Evolutionary conservation across 2,329 filamentous ascomycete species (phyloP), one percentile per base, ranked within the genome.

Genomic region (Botrytis medusae): DNA sequence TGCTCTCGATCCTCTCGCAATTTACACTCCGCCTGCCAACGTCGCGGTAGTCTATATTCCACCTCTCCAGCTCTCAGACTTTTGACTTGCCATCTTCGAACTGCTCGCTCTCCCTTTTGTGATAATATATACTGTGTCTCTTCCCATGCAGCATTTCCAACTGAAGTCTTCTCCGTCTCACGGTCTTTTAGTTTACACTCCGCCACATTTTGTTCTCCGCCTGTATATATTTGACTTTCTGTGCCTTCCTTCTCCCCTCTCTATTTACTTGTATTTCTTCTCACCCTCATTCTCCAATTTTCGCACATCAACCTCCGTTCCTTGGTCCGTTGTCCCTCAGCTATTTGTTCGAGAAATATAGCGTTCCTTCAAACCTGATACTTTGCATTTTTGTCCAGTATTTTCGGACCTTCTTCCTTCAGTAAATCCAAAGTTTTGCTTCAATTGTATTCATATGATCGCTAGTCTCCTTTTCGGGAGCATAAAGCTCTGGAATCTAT

Each of bases 11-110:
- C 5, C 14, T 8, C 14, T 29, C 0, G 12, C 10, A 1, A 2
- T 29, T 29, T 2, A 7, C 3, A 7, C 2, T 5, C 51, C 1
- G 14, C 14, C 6, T 1, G 6, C 6, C 48, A 10, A 4, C 25
- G 48, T 25, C 5, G 25, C 5, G 48, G 22, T n/a, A n/a, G 25
- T 54, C 5, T n/a, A 54, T 16, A 44, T 3, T 7, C 4, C 5
- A 25, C 48, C 2, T 0, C 5, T 16, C 0, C 2, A n/a, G 48
- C 25, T n/a, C 48, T 54, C 10, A 4, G 5, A 14, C 4, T 0
- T 16, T 54, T n/a, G 12, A 12, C 12, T 16, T 51, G 25, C 48
- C 48, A 10, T 51, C 1, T 51, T 14, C 5, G 48, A n/a, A 51
- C 12, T 6, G 12, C 25, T 7, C 5, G 25, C 9, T n/a, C 1